Conservation (phyloP, 768 basidiomycete species). For the Peribolospora baueri region DNA sequence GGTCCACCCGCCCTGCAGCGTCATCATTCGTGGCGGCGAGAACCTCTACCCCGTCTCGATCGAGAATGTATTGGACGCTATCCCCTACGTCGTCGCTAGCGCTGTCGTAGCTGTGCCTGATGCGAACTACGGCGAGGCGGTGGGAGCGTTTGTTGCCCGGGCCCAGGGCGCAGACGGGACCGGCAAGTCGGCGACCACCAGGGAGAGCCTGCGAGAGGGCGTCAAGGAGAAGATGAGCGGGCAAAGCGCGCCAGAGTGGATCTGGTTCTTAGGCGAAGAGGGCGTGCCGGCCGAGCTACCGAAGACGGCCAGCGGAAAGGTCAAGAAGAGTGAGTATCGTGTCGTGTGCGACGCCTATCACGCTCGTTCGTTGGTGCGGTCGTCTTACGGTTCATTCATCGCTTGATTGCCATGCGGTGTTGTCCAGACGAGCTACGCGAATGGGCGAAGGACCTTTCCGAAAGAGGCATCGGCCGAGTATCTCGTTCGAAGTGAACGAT, state of each 20-base stretch:
- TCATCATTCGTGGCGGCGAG: conserved; percentile 18
- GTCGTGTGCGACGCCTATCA: too few relatives aligned
- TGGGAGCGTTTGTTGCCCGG: conserved; percentile 37
- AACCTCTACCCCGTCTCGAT: conserved; percentile 68
- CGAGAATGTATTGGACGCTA: conserved; percentile 28
- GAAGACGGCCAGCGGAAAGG: conserved; percentile 68
- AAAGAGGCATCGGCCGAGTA: conserved; percentile 4
- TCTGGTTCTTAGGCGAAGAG: conserved; percentile 58
- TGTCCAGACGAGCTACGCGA: conserved; percentile 33
- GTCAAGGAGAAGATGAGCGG: neutral
- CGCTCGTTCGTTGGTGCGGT: too few relatives aligned
- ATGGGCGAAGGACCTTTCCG: conserved; percentile 24
- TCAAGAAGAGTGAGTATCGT: conserved; percentile 31
- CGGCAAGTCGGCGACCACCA: conserved; percentile 17
- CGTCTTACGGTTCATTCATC: too few relatives aligned
- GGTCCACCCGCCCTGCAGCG: neutral
- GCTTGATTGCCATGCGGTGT: too few relatives aligned
- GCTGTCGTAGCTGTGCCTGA: conserved; percentile 52
- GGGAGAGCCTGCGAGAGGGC: conserved; percentile 20
- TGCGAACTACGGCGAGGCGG: conserved; percentile 43
- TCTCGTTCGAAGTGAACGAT: too few relatives aligned
- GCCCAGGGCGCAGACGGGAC: too few relatives aligned
- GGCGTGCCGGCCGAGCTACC: conserved; percentile 35
- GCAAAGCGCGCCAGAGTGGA: conserved; percentile 55
- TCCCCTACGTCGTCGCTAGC: conserved; percentile 37